phyloP scores from a whole-genome alignment of 345 rosid species.

The Arabidopsis arenosa region DNA sequence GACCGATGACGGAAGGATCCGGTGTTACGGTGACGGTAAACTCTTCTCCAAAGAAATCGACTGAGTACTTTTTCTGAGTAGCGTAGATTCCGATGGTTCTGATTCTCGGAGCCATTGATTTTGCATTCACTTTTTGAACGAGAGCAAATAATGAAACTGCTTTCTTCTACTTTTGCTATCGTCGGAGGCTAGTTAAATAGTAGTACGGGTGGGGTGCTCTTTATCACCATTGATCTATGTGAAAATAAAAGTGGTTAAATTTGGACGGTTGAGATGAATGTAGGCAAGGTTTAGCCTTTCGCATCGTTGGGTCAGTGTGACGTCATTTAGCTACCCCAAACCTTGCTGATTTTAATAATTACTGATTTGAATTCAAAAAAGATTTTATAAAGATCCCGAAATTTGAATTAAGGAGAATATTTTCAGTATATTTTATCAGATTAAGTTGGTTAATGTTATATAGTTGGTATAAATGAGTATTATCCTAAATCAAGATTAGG shows the following conservation, averaged over 20 bases:
- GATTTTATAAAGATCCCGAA: not conserved
- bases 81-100: not conserved
- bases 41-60: slow-evolving; percentile 1
- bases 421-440: not conserved
- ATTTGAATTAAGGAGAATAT: not conserved
- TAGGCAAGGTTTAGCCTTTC: not conserved
- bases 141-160: not conserved
- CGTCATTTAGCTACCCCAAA: not conserved
- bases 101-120: not conserved
- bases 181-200: not conserved
- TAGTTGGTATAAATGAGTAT: not conserved
- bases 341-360: not conserved
- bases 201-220: not conserved
- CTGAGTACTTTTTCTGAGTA: not conserved
- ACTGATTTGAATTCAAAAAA: not conserved
- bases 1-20: not conserved
- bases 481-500: not conserved
- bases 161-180: not conserved
- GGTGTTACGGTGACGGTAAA: not conserved
- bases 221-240: slow-evolving; percentile 25
- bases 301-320: not conserved
- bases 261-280: slow-evolving; percentile 32
- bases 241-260: not conserved
- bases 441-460: not conserved
- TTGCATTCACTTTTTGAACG: not conserved